These are phyloP conservation scores for Cairneyella variabilis DNA, from an alignment of 495 filamentous ascomycete species.

Conservation along the genomic window DNA sequence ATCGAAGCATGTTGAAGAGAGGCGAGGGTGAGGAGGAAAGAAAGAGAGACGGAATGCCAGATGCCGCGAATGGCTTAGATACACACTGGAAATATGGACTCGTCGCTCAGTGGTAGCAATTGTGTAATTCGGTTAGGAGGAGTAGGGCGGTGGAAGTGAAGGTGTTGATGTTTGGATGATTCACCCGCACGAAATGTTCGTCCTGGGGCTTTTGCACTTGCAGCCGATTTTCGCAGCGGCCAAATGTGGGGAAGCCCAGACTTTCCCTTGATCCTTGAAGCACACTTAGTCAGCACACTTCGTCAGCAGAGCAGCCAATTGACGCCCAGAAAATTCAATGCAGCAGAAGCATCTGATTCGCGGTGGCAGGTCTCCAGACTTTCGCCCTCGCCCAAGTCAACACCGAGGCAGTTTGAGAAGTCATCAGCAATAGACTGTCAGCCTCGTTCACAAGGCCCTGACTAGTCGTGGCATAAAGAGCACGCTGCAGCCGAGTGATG, in stretches of 20 bases:
- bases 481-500: too few relatives aligned
- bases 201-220: too few relatives aligned
- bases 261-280: too few relatives aligned
- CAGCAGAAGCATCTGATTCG: background rate
- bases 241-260: slow-evolving; percentile 8
- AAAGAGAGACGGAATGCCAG: background rate
- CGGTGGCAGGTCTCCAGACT: background rate
- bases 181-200: slow-evolving; percentile 6
- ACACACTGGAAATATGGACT: too few relatives aligned
- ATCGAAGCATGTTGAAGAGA: slow-evolving; percentile 26
- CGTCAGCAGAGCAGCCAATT: background rate
- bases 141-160: background rate
- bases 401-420: background rate
- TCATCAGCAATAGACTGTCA: background rate
- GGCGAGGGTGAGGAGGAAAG: background rate
- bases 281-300: too few relatives aligned
- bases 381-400: background rate
- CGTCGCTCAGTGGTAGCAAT: too few relatives aligned
- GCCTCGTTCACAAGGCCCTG: slow-evolving; percentile 7
- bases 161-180: slow-evolving; percentile 1
- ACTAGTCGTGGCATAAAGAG: too few relatives aligned
- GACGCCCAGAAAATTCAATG: background rate
- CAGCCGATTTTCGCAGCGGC: too few relatives aligned
- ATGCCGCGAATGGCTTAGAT: slow-evolving; percentile 13
- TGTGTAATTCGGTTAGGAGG: background rate